These are phyloP conservation scores for Pholiota microspora DNA, from an alignment of 768 basidiomycete genomes.

Conservation along the genomic window DNA sequence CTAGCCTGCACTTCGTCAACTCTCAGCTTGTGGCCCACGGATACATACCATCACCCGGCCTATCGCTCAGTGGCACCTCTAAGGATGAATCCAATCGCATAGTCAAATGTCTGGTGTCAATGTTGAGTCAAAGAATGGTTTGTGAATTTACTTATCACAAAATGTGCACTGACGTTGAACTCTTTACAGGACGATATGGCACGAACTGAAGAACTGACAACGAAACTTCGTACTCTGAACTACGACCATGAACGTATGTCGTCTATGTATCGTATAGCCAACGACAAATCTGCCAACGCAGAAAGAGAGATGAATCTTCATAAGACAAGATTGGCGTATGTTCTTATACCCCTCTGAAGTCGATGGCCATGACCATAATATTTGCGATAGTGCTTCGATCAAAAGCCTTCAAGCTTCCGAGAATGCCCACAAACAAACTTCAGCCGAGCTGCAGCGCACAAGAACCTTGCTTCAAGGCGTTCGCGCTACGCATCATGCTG, in stretches of 20 bases:
- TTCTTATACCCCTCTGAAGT: constrained; percentile 14
- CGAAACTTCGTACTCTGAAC: constrained; percentile 70
- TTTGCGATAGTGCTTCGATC: constrained; percentile 40
- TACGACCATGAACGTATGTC: constrained; percentile 80
- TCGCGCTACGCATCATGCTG: constrained; percentile 64
- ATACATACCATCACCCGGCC: constrained; percentile 59
- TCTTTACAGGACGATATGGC: constrained; percentile 62
- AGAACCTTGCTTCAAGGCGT: constrained; percentile 65
- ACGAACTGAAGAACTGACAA: constrained; percentile 71
- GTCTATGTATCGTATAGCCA: constrained; percentile 58
- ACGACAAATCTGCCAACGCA: constrained; percentile 64
- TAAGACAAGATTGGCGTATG: constrained; percentile 72
- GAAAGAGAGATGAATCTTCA: constrained; percentile 77
- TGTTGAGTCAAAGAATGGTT: constrained; percentile 79
- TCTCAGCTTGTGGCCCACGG: constrained; percentile 83
- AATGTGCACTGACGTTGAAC: background rate
- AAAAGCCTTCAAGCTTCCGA: constrained; percentile 60
- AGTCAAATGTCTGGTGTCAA: constrained; percentile 71
- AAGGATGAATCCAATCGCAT: constrained; percentile 52
- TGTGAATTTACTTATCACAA: constrained; percentile 25
- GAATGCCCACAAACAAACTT: constrained; percentile 67
- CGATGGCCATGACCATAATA: constrained; percentile 3
- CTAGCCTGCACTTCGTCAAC: constrained; percentile 77
- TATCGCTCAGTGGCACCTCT: constrained; percentile 65
- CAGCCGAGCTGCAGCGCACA: constrained; percentile 69